Evolutionary conservation across 257 asterid genomes (phyloP), one percentile per base, ranked within the genome.

Genomic region (Linaria vulgaris): DNA sequence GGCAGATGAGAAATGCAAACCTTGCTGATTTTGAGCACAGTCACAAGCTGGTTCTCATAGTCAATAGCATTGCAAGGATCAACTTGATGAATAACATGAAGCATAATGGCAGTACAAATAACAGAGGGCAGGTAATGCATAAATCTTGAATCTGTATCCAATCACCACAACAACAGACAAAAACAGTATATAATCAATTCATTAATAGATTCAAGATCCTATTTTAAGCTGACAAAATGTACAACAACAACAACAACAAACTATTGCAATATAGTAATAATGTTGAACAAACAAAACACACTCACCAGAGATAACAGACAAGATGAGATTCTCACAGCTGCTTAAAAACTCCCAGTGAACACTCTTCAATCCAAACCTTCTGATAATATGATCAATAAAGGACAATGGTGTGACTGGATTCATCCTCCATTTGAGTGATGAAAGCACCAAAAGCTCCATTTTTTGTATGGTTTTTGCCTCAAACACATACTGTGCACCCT

Each of bases 361-460:
- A 16, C 61, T 74, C 68, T 75, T 82, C 38, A 86, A 60, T 27
- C 85, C 81, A 58, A 86, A 70, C 75, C 92, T 76, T 22, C 80
- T 78, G 10, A 73, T 53, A 39, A 83, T 78, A 61, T 85, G 85
- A 80, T 83, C 84, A 59, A 88, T 62, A 66, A 84, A 86, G 12
- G 94, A 86, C 37, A 84, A 48, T 37, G 95, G 94, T 0, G 95
- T 86, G 58, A 88, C 92, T 10, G 88, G 82, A 79, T 88, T 84
- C 96, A 88, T 86, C 72, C 83, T 80, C 96, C 96, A 88, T 50
- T 86, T 73, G 0, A 88, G 75, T 2, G 82, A 56, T 12, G 87
- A 76, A 11, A 88, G 83, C 34, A 88, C 78, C 59, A 88, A 61
- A 20, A 88, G 79, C 86, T 88, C 96, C 96, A 84, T 88, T 74